Percentiles rank a stretch among this genome's conserved stretches.
Conservation (phyloP, 345 rosid species). For the Pistacia vera region DNA sequence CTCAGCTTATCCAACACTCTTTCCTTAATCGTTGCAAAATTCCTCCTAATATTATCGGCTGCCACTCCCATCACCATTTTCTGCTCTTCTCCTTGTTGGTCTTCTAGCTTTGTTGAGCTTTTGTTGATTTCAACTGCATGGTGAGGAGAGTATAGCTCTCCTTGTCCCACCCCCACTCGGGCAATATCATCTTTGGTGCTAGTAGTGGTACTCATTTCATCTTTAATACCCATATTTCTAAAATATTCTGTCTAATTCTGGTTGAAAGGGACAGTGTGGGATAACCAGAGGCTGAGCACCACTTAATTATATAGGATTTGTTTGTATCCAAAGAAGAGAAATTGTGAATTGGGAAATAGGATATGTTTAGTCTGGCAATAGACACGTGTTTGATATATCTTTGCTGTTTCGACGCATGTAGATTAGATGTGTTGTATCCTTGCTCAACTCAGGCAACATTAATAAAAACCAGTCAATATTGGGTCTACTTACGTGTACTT, state of each 20-base stretch:
- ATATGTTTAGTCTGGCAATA: background rate
- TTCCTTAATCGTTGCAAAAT: slow-evolving; percentile 43
- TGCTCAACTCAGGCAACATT: too few species aligned
- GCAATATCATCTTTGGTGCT: slow-evolving; percentile 1
- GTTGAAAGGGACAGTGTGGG: background rate
- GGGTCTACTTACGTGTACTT: fast-evolving
- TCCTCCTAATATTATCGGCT: slow-evolving; percentile 26
- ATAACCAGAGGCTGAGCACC: background rate
- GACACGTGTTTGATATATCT: background rate
- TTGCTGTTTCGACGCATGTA: too few species aligned
- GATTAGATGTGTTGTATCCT: too few species aligned
- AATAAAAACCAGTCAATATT: too few species aligned
- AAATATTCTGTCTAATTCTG: too few species aligned
- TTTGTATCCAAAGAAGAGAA: too few species aligned
- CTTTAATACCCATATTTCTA: background rate
- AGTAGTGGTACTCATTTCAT: slow-evolving; percentile 1
- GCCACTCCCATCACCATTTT: slow-evolving; percentile 25
- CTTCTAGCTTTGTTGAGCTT: background rate
- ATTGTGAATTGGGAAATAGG: background rate
- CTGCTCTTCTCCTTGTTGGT: background rate
- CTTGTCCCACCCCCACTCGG: slow-evolving; percentile 10
- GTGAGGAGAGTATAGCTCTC: slow-evolving; percentile 17
- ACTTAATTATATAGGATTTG: too few species aligned
- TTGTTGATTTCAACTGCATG: slow-evolving; percentile 3
- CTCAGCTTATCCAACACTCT: slow-evolving; percentile 46